A percentile compares a stretch with the other conserved stretches of the same genome.
phyloP scores from a whole-genome alignment of 768 basidiomycete species.

The Russula earlei region DNA sequence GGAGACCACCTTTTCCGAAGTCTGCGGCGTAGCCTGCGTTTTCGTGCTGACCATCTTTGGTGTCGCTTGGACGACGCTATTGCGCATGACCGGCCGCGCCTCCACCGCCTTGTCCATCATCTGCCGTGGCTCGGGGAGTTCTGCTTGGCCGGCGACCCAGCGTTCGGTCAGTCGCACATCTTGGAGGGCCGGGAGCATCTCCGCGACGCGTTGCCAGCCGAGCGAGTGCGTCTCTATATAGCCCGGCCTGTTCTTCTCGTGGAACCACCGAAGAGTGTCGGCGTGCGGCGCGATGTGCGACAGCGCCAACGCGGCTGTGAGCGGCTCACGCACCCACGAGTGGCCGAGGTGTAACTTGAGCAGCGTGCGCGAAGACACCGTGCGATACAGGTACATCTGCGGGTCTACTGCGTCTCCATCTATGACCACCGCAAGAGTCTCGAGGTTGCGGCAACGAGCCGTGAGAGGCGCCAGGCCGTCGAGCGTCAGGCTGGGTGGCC shows the following conservation, averaged over 20 bases:
- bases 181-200: slow-evolving; percentile 67
- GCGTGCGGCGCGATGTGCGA: slow-evolving; percentile 70
- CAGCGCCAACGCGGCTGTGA: slow-evolving; percentile 59
- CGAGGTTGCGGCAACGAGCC: slow-evolving; percentile 47
- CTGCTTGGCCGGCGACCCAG: slow-evolving; percentile 27
- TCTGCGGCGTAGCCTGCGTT: slow-evolving; percentile 31
- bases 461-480: slow-evolving; percentile 54
- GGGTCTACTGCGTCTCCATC: slow-evolving; percentile 42
- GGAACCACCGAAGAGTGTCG: slow-evolving; percentile 66
- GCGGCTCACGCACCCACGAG: slow-evolving; percentile 61
- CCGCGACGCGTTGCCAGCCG: slow-evolving; percentile 59
- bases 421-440: slow-evolving; percentile 57
- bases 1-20: slow-evolving; percentile 33
- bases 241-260: slow-evolving; percentile 65
- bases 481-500: slow-evolving; percentile 49
- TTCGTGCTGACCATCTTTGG: slow-evolving; percentile 30
- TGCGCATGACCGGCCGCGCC: slow-evolving; percentile 37
- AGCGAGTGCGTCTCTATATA: slow-evolving; percentile 57
- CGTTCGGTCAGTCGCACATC: slow-evolving; percentile 54
- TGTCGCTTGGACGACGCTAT: slow-evolving; percentile 34
- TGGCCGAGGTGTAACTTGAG: slow-evolving; percentile 68
- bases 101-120: slow-evolving; percentile 40
- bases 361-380: slow-evolving; percentile 54
- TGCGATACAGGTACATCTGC: slow-evolving; percentile 37
- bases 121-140: slow-evolving; percentile 21